Conservation (phyloP, 495 filamentous ascomycete species). For the Xylaria longipes region DNA sequence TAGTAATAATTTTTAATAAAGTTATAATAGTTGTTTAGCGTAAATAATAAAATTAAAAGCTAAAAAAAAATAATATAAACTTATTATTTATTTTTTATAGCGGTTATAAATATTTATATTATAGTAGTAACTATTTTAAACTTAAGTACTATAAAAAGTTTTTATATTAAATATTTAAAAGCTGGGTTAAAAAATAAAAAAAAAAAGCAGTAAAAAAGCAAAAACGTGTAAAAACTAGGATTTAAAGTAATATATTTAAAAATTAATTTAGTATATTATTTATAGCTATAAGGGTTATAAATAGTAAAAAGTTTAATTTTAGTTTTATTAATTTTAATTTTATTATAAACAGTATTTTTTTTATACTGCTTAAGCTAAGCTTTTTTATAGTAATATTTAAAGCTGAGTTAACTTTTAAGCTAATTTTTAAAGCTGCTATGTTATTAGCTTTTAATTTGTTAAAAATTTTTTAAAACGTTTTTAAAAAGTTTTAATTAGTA, state of each 20-base stretch:
- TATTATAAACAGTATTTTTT: background rate
- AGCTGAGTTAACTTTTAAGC: background rate
- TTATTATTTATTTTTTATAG: no score
- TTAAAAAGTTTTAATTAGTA: background rate
- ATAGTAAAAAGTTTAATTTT: background rate
- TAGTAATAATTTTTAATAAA: no score
- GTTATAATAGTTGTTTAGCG: no score
- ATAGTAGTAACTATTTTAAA: background rate
- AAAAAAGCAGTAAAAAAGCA: background rate
- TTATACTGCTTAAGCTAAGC: background rate
- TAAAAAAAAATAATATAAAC: no score
- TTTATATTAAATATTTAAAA: background rate
- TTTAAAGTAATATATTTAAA: no score
- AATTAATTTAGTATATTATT: no score
- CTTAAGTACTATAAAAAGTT: background rate
- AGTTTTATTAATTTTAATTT: background rate
- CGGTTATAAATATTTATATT: background rate
- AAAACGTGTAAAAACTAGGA: no score
- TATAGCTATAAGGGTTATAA: background rate
- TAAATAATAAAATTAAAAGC: background rate
- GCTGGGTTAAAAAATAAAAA: background rate
- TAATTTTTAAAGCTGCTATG: background rate
- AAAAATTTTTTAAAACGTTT: no score
- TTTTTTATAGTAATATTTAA: background rate
- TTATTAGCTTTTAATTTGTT: no score